Conservation (phyloP, 1,139 yeast species). For the Debaryomyces sp. region DNA sequence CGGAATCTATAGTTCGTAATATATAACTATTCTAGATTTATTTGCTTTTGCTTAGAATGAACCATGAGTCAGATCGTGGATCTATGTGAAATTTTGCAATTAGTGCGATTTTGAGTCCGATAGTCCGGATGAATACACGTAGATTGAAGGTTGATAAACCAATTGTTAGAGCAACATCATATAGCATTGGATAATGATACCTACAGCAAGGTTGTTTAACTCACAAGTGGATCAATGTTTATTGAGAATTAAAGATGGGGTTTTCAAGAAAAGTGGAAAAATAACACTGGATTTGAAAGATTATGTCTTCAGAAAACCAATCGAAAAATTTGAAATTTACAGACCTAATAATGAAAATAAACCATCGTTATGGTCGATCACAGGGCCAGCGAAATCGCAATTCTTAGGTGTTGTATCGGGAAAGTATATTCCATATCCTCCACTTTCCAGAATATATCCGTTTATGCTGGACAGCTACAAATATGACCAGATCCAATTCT, state of each 20-base stretch:
- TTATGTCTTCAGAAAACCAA: constrained; percentile 26
- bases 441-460: constrained; percentile 59
- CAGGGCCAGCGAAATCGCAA: constrained; percentile 39
- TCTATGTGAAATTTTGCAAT: not conserved
- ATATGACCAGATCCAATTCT: constrained; percentile 34
- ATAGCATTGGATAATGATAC: not conserved
- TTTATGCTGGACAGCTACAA: constrained; percentile 34
- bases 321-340: constrained; percentile 27
- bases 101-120: not conserved
- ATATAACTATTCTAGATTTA: not conserved
- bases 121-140: not conserved
- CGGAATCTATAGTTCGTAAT: not conserved
- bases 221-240: constrained; percentile 11
- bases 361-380: constrained; percentile 35
- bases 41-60: not conserved
- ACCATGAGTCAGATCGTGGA: not conserved
- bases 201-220: not conserved
- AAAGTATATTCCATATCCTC: constrained; percentile 53
- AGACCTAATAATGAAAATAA: constrained; percentile 17
- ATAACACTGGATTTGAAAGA: constrained; percentile 9
- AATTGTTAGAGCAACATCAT: not conserved
- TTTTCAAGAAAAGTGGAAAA: constrained; percentile 15
- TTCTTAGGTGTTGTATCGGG: constrained; percentile 38
- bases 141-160: not conserved
- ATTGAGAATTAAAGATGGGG: constrained; percentile 19